Conservation (phyloP, 164 flowering plant species). For the Amborella trichopoda region DNA sequence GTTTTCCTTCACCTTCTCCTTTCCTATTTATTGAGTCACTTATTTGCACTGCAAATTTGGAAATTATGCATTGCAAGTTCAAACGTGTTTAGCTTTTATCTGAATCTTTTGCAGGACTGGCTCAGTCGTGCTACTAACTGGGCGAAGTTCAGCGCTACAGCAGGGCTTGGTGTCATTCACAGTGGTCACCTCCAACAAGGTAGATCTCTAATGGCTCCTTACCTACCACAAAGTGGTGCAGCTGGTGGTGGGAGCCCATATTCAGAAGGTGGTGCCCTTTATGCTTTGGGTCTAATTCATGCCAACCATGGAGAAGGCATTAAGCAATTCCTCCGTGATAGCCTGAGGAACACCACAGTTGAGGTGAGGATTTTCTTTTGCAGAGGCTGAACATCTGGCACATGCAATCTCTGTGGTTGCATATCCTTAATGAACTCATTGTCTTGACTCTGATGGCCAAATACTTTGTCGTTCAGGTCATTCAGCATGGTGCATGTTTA, state of each 20-base stretch:
- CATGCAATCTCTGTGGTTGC: too few relatives aligned
- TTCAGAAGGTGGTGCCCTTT: conserved; percentile 93
- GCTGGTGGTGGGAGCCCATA: conserved; percentile 90
- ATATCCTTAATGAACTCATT: neutral
- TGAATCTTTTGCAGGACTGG: conserved; percentile 50
- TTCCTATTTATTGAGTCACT: neutral
- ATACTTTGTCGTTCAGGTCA: conserved; percentile 43
- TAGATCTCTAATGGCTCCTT: conserved; percentile 88
- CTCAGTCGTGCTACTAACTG: conserved; percentile 89
- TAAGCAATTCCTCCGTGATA: conserved; percentile 81
- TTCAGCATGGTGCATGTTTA: conserved; percentile 90
- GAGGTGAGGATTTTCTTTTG: conserved; percentile 13
- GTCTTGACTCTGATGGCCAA: neutral
- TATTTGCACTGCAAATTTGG: too few relatives aligned
- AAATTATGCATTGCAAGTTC: too few relatives aligned
- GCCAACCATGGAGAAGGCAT: conserved; percentile 97
- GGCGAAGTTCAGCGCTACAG: conserved; percentile 96
- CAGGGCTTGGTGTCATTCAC: conserved; percentile 89
- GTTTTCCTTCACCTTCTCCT: neutral
- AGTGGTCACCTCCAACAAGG: conserved; percentile 90
- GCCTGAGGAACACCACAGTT: conserved; percentile 68
- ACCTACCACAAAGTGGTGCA: conserved; percentile 81
- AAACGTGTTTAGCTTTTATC: too few relatives aligned
- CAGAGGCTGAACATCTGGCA: neutral
- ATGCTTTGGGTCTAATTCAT: conserved; percentile 88